Conservation (phyloP, 345 rosid species). For the Durio zibethinus region DNA sequence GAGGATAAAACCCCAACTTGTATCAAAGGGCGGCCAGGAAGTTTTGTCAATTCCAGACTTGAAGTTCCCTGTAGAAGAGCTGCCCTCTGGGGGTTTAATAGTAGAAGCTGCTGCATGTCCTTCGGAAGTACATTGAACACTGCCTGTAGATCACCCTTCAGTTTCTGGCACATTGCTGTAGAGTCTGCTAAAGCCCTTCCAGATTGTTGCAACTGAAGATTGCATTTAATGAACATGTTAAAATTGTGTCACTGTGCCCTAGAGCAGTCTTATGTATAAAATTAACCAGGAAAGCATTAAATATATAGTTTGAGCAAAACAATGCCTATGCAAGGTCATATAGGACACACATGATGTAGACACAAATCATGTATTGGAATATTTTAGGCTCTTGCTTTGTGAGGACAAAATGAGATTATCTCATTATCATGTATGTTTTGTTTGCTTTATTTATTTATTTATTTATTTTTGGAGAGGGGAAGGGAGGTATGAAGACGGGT, state of each 20-base stretch:
- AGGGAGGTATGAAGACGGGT: neutral
- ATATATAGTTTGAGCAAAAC: neutral
- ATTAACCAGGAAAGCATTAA: neutral
- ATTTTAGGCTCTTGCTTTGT: neutral
- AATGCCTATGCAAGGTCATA: neutral
- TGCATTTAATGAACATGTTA: neutral
- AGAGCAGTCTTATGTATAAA: neutral
- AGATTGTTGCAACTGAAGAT: constrained; percentile 47
- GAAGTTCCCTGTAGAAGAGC: constrained; percentile 51
- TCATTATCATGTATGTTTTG: neutral
- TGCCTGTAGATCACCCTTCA: constrained; percentile 69
- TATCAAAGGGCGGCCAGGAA: constrained; percentile 29
- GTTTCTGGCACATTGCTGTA: constrained; percentile 51
- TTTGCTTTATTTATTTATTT: no score
- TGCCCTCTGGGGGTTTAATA: constrained; percentile 79
- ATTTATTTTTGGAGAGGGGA: no score
- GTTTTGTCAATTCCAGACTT: constrained; percentile 24
- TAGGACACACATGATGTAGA: neutral
- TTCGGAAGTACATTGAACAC: constrained; percentile 70
- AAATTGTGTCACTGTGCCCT: neutral
- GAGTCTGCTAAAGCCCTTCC: constrained; percentile 45
- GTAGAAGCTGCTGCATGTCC: constrained; percentile 88
- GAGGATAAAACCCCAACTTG: constrained; percentile 25
- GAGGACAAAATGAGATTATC: neutral
- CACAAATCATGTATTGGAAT: neutral